Base-by-base conservation (phyloP, 2,329 filamentous ascomycete species). In the Alternaria gansuensis region DNA sequence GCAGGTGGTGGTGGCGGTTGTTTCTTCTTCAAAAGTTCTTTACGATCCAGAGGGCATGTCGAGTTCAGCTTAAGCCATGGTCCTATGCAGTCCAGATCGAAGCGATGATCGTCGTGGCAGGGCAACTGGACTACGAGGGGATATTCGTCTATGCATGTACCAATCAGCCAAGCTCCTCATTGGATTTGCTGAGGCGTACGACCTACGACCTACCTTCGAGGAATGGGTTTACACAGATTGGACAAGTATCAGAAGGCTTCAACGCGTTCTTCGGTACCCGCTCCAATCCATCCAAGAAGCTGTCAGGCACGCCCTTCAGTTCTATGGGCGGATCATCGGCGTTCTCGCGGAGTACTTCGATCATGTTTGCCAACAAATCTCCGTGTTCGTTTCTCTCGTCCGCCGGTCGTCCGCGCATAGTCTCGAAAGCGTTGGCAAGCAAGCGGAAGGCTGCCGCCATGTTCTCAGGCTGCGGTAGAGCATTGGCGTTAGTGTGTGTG, bases 61-160 rank as follows among this genome's bases (percentile, higher is more conserved):
- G 85, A 84, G 62, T 87, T 85, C 54, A 89, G 78, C 64, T 87
- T 83, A 62, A 89, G 75, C 87, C 87, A 89, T 0, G 87, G 87
- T 57, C 82, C 77, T 60, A 89, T 85, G 73, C 87, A 89, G 67
- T 89, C 87, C 26, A 89, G 73, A 75, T 89, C 87, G 74, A 88
- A 89, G 21, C 85, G 68, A 71, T 89, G 87, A 36, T 83, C 83
- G 14, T 83, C 79, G 71, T 88, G 85, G 64, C 87, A 89, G 9
- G 87, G 85, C 31, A 89, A 73, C 28, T 82, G 81, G 44, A 89
- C 86, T 34, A 89, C 84, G 17, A 89, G 82, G n/a, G 87, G 87
- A 65, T 88, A 87, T 43, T 82, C 64, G 64, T 88, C 80, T 82
- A 57, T 56, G 41, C 51, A 58, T 14, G 41, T 5, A 41, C 48